Base-by-base conservation (phyloP, 2,329 filamentous ascomycete genomes). In the Phaeoacremonium minimum region DNA sequence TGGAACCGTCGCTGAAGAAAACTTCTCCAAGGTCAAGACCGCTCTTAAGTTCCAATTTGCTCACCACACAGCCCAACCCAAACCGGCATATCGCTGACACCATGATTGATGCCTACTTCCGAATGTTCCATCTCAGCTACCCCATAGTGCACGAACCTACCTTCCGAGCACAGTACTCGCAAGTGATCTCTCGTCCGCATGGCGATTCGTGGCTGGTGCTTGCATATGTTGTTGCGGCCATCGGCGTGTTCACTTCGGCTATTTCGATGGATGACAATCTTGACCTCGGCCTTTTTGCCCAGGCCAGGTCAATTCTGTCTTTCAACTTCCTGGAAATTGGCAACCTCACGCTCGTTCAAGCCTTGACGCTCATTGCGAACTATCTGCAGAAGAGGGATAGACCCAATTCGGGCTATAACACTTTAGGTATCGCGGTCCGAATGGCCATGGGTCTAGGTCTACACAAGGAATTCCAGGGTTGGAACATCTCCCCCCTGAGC, bases 391-490 rank as follows among this genome's bases (percentile, higher is more conserved):
- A 73, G 45, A 55, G 65, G 18, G 64, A 73, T 45, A 62, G 66
- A 26, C 69, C 69, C 4, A 74, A 74, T 41, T 69, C 67, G 0
- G 67, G 68, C 1, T 73, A 69, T 43, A 73, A 71, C 43, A 67
- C 66, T 30, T 58, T 70, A 20, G 67, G 68, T 2, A 56, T 71
- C 12, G 69, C 68, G 5, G 57, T 68, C 18, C 55, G 67, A n/a
- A 64, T 72, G 57, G 69, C 66, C 11, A 63, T 71, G 33, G 66
- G 68, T 0, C 48, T 74, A 5, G 69, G 70, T 0, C 54, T 74
- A 4, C 69, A 73, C 42, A 62, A 63, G 15, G 67, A 72, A 36
- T 56, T 63, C 22, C 53, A 49, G 7, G 50, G 46, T 7, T 56
- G 52, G 51, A 50, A 53, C 19, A 61, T 60, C 36, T 47, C 41